Evolutionary conservation across 768 basidiomycete genomes (phyloP), one percentile per base, ranked within the genome.

Genomic region (Rhodotorula babjevae): DNA sequence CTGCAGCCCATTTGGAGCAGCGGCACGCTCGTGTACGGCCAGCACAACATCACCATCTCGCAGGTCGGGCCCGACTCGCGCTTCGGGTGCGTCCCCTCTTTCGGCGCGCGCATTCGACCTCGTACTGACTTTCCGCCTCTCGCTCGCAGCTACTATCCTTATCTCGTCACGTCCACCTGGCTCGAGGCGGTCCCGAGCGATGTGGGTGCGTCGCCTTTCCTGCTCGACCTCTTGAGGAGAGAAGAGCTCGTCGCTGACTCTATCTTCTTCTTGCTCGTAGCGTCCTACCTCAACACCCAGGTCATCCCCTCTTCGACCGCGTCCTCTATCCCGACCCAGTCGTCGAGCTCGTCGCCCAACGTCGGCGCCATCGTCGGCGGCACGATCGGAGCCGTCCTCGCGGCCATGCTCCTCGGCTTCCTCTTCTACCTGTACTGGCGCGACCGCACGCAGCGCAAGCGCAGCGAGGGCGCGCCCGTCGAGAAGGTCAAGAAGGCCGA

Each of bases 351-450:
- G 44, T 18, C 12, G 9, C 36, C 64, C 21, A 49, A 65, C 40
- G 36, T 55, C 6, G 70, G 60, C 27, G 70, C 74, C 29, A 71
- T 75, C 67, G 63, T 65, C 25, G 74, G 74, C 25, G 74, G 74
- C 21, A 63, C 59, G 11, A 61, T 72, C 29, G 74, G 74, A 29
- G 74, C 56, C 18, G 67, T 75, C 31, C 44, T 75, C 55, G 74
- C 74, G 1, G 58, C 52, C 14, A 46, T 29, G 23, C 64, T 75
- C 8, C 50, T 67, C 61, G 64, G 63, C n/a, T 75, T 75, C 65
- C 64, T 75, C 31, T 25, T 75, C 57, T 75, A 68, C 67, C 70
- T 75, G 33, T 75, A 69, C 70, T 44, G 70, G 16, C 59, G 70
- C 2, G 74, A 75, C 50, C 65, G 68, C 53, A 42, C 62, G 12